Evolutionary conservation across 1,284 basidiomycete genomes (phyloP).

Genomic region (Clitocybe nebularis): DNA sequence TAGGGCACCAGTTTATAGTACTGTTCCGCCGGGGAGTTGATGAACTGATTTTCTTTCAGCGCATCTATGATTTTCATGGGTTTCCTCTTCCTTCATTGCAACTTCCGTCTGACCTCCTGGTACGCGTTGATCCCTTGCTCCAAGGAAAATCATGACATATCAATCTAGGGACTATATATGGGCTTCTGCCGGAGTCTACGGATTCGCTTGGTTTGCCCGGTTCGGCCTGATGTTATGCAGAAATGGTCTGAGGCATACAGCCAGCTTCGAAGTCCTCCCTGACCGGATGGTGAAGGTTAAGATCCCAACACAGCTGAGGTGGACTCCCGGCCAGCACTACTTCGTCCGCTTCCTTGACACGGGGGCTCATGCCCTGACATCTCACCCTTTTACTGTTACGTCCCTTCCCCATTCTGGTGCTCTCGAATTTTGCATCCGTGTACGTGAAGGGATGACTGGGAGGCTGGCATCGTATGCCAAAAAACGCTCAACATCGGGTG

Average conservation of each 20-base stretch:
- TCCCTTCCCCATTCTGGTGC: slow-evolving; percentile 21
- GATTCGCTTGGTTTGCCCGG: slow-evolving; percentile 27
- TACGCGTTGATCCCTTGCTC: slow-evolving; percentile 5
- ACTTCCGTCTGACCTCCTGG: slow-evolving; percentile 28
- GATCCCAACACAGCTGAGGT: slow-evolving; percentile 26
- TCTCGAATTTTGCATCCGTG: slow-evolving; percentile 25
- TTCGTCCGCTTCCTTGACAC: slow-evolving; percentile 34
- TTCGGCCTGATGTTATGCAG: slow-evolving; percentile 28
- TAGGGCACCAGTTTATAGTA: background rate
- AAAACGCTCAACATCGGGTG: slow-evolving; percentile 14
- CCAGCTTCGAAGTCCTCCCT: slow-evolving; percentile 27
- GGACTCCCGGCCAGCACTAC: slow-evolving; percentile 39
- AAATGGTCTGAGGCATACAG: slow-evolving; percentile 23
- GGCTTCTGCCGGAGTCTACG: slow-evolving; percentile 32
- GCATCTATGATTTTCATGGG: slow-evolving; percentile 25
- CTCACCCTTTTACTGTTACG: slow-evolving; percentile 40
- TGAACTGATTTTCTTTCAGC: too few species aligned
- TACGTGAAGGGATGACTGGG: slow-evolving; percentile 27
- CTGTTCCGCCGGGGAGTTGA: background rate
- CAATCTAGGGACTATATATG: slow-evolving; percentile 32
- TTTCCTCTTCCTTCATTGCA: slow-evolving; percentile 35
- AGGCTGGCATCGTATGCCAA: slow-evolving; percentile 19
- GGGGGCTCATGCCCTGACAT: slow-evolving; percentile 23
- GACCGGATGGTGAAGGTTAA: slow-evolving; percentile 28
- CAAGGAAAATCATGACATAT: background rate